phyloP scores from a whole-genome alignment of 768 basidiomycete species.

The Agrocybe pediades region DNA sequence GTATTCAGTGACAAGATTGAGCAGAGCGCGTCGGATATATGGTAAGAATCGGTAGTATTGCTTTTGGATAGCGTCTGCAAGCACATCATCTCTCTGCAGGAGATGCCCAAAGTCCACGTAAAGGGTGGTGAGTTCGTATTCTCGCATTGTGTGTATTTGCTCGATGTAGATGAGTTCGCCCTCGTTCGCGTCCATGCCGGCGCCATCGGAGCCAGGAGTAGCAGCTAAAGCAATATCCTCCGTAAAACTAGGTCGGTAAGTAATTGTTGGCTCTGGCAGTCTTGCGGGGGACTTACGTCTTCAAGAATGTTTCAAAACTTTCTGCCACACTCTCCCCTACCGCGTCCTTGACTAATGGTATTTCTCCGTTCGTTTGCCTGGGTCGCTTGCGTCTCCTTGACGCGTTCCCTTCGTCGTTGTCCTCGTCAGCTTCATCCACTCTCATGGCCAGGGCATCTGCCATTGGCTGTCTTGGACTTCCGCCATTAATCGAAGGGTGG shows the following conservation, averaged over 20 bases:
- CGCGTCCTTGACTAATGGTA: constrained; percentile 88
- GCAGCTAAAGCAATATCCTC: constrained; percentile 77
- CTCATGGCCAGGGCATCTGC: constrained; percentile 58
- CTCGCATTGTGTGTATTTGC: constrained; percentile 94
- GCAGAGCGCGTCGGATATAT: constrained; percentile 88
- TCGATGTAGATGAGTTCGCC: constrained; percentile 83
- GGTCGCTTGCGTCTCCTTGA: constrained; percentile 46
- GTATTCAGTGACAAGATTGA: constrained; percentile 85
- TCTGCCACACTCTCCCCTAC: constrained; percentile 96
- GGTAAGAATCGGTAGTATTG: constrained; percentile 98
- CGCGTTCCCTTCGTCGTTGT: constrained; percentile 35
- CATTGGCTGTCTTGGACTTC: constrained; percentile 41
- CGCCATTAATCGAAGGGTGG: constrained; percentile 30
- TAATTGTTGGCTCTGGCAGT: constrained; percentile 4
- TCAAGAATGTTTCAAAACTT: constrained; percentile 88
- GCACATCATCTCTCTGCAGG: constrained; percentile 86
- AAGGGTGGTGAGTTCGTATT: constrained; percentile 92
- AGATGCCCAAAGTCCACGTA: constrained; percentile 96
- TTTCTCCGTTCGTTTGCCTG: constrained; percentile 59
- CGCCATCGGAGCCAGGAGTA: constrained; percentile 79
- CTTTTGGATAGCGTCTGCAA: constrained; percentile 90
- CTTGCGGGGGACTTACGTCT: constrained; percentile 63
- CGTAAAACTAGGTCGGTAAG: constrained; percentile 63
- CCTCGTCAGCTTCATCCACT: constrained; percentile 54
- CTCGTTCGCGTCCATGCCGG: constrained; percentile 51